Evolutionary conservation across 2,329 filamentous ascomycete species (phyloP).

Genomic region (Chaetomiaceae sp.): DNA sequence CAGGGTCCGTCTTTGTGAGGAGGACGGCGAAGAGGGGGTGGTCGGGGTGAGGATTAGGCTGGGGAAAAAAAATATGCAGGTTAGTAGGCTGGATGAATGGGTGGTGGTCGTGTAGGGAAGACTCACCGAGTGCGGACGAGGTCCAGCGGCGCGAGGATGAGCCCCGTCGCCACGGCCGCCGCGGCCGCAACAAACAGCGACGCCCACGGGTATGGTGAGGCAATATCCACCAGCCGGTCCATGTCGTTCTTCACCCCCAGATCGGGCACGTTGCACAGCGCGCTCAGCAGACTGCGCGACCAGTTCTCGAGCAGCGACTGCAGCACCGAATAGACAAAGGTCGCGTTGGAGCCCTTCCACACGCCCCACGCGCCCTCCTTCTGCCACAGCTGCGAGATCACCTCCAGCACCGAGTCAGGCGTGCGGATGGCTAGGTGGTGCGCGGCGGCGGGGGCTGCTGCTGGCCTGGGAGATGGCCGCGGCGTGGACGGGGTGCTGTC

Average conservation of each 20-base stretch:
- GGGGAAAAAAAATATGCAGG: background rate
- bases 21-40: slow-evolving; percentile 61
- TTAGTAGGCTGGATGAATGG: background rate
- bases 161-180: slow-evolving; percentile 63
- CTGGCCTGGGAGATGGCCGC: slow-evolving; percentile 31
- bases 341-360: slow-evolving; percentile 90
- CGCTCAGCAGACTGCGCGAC: slow-evolving; percentile 83
- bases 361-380: slow-evolving; percentile 87
- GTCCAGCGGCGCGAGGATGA: slow-evolving; percentile 81
- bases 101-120: slow-evolving; percentile 19
- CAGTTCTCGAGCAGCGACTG: slow-evolving; percentile 86
- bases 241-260: slow-evolving; percentile 68
- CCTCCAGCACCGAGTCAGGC: slow-evolving; percentile 76
- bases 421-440: slow-evolving; percentile 67
- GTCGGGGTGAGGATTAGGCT: slow-evolving; percentile 79
- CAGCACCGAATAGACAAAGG: slow-evolving; percentile 84
- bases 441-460: too few relatives aligned
- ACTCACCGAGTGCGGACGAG: slow-evolving; percentile 71
- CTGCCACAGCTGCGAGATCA: slow-evolving; percentile 80
- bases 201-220: slow-evolving; percentile 73
- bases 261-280: slow-evolving; percentile 84
- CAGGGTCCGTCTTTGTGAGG: slow-evolving; percentile 69
- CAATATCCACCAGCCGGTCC: slow-evolving; percentile 65
- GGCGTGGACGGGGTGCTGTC: slow-evolving; percentile 32
- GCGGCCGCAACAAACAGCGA: slow-evolving; percentile 67